Evolutionary conservation across 257 asterid species (phyloP).

Genomic region (Datura wrightii): DNA sequence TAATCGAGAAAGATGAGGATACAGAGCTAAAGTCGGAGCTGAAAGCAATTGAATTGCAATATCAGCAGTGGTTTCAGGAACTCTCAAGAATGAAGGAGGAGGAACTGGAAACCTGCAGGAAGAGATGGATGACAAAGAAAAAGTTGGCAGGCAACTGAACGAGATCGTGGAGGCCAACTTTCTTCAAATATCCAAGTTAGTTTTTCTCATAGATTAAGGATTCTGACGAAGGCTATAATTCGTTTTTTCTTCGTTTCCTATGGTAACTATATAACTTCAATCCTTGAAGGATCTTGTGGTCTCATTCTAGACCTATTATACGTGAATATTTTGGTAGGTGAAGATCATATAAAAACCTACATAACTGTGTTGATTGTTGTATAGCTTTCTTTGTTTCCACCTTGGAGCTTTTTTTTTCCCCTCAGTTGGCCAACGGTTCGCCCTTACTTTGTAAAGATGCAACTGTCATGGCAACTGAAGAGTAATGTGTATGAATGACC

Average conservation of each 20-base stretch:
- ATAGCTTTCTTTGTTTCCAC: neutral
- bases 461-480: neutral
- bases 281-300: neutral
- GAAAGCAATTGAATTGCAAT: conserved; percentile 43
- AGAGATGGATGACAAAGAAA: conserved; percentile 46
- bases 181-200: neutral
- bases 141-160: conserved; percentile 38
- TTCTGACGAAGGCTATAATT: neutral
- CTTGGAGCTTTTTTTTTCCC: neutral
- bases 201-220: neutral
- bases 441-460: neutral
- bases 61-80: conserved; percentile 44
- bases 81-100: conserved; percentile 46
- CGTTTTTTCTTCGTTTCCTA: neutral
- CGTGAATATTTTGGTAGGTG: neutral
- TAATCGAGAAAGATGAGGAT: conserved; percentile 39
- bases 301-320: neutral
- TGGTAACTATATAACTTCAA: neutral
- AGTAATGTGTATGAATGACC: neutral
- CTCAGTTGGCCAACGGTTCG: neutral
- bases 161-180: neutral
- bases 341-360: neutral
- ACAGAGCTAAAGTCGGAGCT: conserved; percentile 40
- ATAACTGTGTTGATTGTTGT: neutral
- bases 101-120: conserved; percentile 48